Conservation (phyloP, 2,329 filamentous ascomycete genomes). For the Teratosphaeriaceae sp. region DNA sequence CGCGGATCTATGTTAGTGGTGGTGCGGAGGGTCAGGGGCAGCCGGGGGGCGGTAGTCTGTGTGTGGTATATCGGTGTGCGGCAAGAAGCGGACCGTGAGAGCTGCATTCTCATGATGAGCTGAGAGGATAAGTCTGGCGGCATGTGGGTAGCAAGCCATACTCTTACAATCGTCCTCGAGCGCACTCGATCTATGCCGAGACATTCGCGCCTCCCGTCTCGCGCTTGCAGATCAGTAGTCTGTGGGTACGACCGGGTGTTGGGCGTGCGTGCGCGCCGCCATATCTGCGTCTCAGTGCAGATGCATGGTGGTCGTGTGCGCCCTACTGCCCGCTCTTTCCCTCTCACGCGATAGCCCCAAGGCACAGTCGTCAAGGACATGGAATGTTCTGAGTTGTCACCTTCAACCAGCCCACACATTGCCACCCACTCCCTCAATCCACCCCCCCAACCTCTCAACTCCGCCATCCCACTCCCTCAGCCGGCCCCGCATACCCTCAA, state of each 20-base stretch:
- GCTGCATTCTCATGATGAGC: not conserved
- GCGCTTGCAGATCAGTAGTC: too few relatives aligned
- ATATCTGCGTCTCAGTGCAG: too few relatives aligned
- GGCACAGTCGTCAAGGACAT: slow-evolving; percentile 1
- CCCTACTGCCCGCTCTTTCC: not conserved
- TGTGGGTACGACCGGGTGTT: too few relatives aligned
- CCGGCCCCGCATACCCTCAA: slow-evolving; percentile 81
- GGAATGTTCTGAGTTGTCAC: too few relatives aligned
- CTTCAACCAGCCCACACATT: slow-evolving; percentile 83
- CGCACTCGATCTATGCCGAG: not conserved
- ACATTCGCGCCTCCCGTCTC: not conserved
- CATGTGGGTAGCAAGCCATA: not conserved
- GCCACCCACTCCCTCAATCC: slow-evolving; percentile 90
- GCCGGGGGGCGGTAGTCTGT: not conserved
- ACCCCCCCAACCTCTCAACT: slow-evolving; percentile 92
- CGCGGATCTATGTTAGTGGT: not conserved
- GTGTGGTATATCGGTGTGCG: not conserved
- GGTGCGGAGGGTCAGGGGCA: not conserved
- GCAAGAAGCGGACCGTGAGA: not conserved
- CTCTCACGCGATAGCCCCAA: not conserved
- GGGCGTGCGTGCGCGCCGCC: too few relatives aligned
- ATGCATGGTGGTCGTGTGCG: too few relatives aligned
- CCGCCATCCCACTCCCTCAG: slow-evolving; percentile 93
- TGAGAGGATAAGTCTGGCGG: not conserved
- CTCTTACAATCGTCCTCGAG: not conserved